These are phyloP conservation scores for Apiotrichum montevideense DNA, from an alignment of 1,284 basidiomycete genomes.

Conservation along the genomic window DNA sequence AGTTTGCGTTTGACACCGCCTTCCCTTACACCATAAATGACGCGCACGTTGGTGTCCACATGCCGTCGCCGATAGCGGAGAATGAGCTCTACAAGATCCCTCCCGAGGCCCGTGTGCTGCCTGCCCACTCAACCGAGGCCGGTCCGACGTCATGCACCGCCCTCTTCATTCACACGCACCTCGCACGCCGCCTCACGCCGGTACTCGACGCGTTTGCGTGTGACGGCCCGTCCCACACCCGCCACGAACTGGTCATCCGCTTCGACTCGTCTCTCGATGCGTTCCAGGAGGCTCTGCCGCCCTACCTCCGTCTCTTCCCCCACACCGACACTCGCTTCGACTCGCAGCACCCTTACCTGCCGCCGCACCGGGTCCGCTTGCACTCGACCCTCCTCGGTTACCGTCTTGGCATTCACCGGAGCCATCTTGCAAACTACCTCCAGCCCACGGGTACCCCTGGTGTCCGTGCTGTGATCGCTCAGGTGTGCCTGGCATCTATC, in stretches of 20 bases:
- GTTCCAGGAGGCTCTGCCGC: conserved; percentile 40
- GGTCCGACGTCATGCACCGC: conserved; percentile 35
- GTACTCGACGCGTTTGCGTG: conserved; percentile 40
- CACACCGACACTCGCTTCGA: conserved; percentile 36
- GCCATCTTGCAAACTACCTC: conserved; percentile 33
- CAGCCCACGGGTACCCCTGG: conserved; percentile 21
- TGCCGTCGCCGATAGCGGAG: conserved; percentile 40
- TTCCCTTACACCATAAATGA: conserved; percentile 43
- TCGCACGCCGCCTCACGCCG: conserved; percentile 34
- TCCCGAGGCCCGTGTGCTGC: conserved; percentile 24
- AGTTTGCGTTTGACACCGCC: conserved; percentile 36
- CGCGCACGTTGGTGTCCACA: conserved; percentile 35
- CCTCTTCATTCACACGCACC: conserved; percentile 38
- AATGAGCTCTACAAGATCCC: conserved; percentile 33
- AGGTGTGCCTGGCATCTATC: conserved; percentile 32
- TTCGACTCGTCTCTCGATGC: conserved; percentile 36
- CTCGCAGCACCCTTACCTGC: conserved; percentile 30
- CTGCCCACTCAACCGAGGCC: conserved; percentile 29
- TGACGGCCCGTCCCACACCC: conserved; percentile 29
- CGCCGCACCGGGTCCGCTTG: conserved; percentile 35
- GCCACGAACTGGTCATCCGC: conserved; percentile 31
- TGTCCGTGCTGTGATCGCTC: conserved; percentile 28
- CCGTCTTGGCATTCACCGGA: conserved; percentile 34
- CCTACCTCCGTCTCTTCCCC: conserved; percentile 38
- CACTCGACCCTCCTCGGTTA: conserved; percentile 35